Evolutionary conservation across 2,329 filamentous ascomycete genomes (phyloP).

Genomic region (Colletotrichum eremochloae): DNA sequence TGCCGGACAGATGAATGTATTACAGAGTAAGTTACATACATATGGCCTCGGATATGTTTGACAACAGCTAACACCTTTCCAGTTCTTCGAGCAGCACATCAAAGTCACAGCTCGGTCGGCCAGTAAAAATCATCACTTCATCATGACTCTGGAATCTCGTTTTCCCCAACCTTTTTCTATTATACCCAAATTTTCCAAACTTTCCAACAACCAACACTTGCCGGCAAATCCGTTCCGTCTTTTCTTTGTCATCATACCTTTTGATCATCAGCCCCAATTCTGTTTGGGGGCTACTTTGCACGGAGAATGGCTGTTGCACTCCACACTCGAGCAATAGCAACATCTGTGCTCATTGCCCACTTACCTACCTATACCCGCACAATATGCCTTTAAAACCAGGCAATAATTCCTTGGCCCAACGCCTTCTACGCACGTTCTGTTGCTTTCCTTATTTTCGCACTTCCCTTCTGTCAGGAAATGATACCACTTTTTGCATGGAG

Average conservation of each 20-base stretch:
- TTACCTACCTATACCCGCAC: constrained; percentile 2
- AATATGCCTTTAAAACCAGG: constrained; percentile 11
- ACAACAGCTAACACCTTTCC: constrained; percentile 46
- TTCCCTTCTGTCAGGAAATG: constrained; percentile 43
- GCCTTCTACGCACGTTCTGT: constrained; percentile 11
- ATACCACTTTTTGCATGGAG: constrained; percentile 40
- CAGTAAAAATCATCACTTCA: constrained; percentile 44
- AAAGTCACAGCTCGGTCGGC: constrained; percentile 51
- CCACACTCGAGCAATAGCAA: constrained; percentile 6
- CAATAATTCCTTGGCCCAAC: constrained; percentile 38
- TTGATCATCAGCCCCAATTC: constrained; percentile 9
- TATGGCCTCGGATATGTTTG: background rate
- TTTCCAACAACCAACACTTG: constrained; percentile 13
- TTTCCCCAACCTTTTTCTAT: background rate
- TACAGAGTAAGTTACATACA: constrained; percentile 62
- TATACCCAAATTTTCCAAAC: background rate
- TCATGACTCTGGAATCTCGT: background rate
- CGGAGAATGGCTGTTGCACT: constrained; percentile 20
- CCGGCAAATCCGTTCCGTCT: constrained; percentile 24
- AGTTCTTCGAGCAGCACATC: constrained; percentile 60
- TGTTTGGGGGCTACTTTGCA: constrained; percentile 4
- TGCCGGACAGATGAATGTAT: constrained; percentile 66
- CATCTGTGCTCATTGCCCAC: constrained; percentile 3
- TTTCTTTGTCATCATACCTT: constrained; percentile 40
- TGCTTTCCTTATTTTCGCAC: constrained; percentile 25